phyloP scores from a whole-genome alignment of 768 basidiomycete genomes.

The Rhodosporidiobolus odoratus region DNA sequence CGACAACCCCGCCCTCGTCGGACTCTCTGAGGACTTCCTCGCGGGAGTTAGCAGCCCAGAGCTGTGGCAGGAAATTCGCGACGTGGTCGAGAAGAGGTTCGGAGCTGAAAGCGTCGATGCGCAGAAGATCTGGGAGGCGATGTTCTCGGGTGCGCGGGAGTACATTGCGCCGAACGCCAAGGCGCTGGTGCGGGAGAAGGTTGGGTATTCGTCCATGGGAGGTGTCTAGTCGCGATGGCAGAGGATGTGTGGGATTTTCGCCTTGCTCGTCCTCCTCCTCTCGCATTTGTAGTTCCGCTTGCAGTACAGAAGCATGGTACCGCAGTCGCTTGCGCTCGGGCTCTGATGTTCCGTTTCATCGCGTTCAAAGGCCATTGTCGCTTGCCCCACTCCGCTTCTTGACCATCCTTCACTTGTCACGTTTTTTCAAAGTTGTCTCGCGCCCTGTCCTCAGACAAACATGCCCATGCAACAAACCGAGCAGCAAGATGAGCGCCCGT shows the following conservation, averaged over 20 bases:
- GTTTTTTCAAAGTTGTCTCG: not conserved
- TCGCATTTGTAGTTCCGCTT: not conserved
- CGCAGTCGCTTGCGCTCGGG: too few relatives aligned
- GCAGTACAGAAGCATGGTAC: too few relatives aligned
- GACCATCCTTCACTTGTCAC: not conserved
- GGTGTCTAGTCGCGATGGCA: slow-evolving; percentile 54
- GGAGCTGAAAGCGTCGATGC: slow-evolving; percentile 51
- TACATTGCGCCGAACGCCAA: slow-evolving; percentile 76
- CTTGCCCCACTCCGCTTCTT: not conserved
- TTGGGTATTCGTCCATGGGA: slow-evolving; percentile 83
- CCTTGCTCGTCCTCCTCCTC: not conserved
- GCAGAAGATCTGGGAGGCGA: slow-evolving; percentile 76
- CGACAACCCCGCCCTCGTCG: slow-evolving; percentile 42
- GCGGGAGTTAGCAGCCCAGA: slow-evolving; percentile 64
- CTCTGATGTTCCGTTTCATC: not conserved
- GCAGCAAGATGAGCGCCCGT: not conserved
- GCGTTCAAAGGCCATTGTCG: not conserved
- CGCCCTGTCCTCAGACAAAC: not conserved
- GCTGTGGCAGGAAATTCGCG: slow-evolving; percentile 70
- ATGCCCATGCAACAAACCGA: not conserved
- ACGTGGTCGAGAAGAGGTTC: slow-evolving; percentile 58
- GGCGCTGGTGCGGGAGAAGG: slow-evolving; percentile 81
- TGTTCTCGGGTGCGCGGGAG: slow-evolving; percentile 73
- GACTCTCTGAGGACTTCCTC: slow-evolving; percentile 53
- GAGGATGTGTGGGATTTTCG: not conserved